Evolutionary conservation across 1,139 yeast genomes (phyloP), one percentile per base, ranked within the genome.

Genomic region (Geotrichum fermentans): DNA sequence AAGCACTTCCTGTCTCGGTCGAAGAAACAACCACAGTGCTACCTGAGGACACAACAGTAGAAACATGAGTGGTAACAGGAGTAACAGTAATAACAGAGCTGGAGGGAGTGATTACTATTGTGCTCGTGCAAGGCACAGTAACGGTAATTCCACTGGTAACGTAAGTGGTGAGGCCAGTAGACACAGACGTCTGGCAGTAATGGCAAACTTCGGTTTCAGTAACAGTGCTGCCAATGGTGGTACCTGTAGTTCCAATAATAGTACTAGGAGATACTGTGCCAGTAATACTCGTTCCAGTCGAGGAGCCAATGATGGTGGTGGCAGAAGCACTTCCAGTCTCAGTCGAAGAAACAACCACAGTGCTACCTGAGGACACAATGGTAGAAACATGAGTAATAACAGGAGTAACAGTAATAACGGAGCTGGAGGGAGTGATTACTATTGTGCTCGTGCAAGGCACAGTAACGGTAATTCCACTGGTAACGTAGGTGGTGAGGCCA

Each of bases 401-500:
- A 6, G 28, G 28, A 10, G 28, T 24, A 24, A 10, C 6, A 24
- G 28, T 24, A 10, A 24, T 24, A 24, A 24, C 28, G 6, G 28
- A 24, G 8, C 28, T 10, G 28, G 28, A 6, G 10, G 28, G 28
- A 30, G 36, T 33, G 10, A 33, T 33, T 21, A 33, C 36, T 8
- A 33, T 33, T 13, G 36, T 33, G 36, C 36, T 33, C 4, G 36
- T 33, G 36, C 36, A 33, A 33, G 36, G 36, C 20, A 3, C 20
- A n/a, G 10, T 33, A 7, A 33, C 36, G 17, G 20, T 16, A n/a
- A 13, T 16, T 7, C 36, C 36, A 33, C 11, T 8, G 4, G 36
- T 14, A 14, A 18, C 8, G 20, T 33, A 33, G 10, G 36, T 33
- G 20, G 36, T 33, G 10, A 33, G 36, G 36, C 36, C 36, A 13